A percentile compares a stretch with the other conserved stretches of the same genome.
phyloP scores from a whole-genome alignment of 164 flowering plant genomes.

The Magnolia kwangsiensis region DNA sequence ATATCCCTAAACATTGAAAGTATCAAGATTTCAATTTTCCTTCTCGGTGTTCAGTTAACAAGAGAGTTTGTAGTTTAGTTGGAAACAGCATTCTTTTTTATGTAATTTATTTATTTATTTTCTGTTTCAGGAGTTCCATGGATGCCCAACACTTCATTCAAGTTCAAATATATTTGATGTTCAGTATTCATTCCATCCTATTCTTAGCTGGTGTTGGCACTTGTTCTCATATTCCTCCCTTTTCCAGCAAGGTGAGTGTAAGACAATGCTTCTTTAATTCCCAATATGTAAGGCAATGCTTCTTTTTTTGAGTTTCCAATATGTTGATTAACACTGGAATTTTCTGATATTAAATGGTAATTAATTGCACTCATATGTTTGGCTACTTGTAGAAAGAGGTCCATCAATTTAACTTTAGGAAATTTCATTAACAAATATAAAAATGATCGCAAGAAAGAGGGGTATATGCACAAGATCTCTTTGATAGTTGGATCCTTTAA shows the following conservation, averaged over 20 bases:
- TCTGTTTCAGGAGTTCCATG: constrained; percentile 5
- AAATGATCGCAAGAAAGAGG: background rate
- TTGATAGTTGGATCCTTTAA: background rate
- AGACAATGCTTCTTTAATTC: background rate
- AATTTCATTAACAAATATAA: background rate
- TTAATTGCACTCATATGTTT: background rate
- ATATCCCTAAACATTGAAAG: too few species aligned
- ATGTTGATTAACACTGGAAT: background rate
- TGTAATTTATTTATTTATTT: too few species aligned
- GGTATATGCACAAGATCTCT: background rate
- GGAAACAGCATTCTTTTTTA: too few species aligned
- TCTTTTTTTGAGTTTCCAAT: background rate
- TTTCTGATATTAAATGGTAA: background rate
- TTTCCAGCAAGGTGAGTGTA: constrained; percentile 9
- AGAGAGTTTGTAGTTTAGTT: too few species aligned
- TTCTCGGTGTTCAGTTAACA: too few species aligned
- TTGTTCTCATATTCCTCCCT: constrained; percentile 7
- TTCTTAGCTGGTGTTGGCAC: constrained; percentile 4
- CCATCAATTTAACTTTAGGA: background rate
- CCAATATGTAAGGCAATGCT: background rate
- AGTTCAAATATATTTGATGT: constrained; percentile 1
- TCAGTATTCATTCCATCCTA: background rate
- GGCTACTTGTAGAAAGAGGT: background rate
- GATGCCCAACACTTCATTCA: constrained; percentile 1
- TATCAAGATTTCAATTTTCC: too few species aligned